Evolutionary conservation across 2,329 filamentous ascomycete species (phyloP).

Genomic region (Monilinia fructigena): DNA sequence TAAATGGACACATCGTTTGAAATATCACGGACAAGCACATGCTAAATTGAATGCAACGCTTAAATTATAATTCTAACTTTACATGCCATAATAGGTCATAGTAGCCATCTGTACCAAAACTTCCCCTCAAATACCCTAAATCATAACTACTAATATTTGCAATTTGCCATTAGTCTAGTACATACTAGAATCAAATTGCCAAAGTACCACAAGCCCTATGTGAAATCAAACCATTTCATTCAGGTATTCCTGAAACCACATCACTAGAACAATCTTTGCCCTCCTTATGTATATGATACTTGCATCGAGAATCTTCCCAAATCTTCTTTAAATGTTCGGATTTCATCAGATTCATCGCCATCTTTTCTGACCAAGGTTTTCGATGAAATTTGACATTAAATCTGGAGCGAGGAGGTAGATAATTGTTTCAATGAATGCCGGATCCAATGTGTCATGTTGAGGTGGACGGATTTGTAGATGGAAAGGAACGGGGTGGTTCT

Average conservation of each 20-base stretch:
- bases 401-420: not conserved
- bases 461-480: not conserved
- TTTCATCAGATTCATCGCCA: not conserved
- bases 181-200: not conserved
- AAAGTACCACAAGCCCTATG: not conserved
- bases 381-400: not conserved
- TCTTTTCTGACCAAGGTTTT: accelerated
- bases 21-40: no score
- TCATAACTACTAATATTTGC: no score
- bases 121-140: no score
- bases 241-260: not conserved
- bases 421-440: no score
- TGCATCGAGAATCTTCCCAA: not conserved
- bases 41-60: no score
- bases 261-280: not conserved
- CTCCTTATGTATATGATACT: not conserved
- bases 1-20: no score
- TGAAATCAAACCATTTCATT: not conserved
- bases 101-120: no score
- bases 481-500: not conserved
- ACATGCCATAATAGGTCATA: no score
- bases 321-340: not conserved
- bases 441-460: not conserved
- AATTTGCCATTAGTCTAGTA: no score
- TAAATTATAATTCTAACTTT: no score